Evolutionary conservation across 805 yeast species (phyloP), one percentile per base, ranked within the genome.

Genomic region (Pichia nanzhaoensis): DNA sequence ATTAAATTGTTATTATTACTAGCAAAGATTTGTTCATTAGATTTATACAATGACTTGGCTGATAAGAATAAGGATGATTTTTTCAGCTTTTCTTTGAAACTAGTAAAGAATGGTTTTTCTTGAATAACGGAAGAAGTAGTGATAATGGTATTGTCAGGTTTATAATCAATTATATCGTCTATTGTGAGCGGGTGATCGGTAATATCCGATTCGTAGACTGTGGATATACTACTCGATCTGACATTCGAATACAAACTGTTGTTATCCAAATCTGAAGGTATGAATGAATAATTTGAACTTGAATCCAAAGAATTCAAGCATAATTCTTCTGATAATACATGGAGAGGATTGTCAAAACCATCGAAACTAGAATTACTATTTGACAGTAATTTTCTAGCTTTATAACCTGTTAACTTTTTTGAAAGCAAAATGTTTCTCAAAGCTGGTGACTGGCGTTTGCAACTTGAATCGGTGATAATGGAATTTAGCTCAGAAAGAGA

Each of bases 171-270:
- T 14, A 37, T 22, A 37, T 37, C 22, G 18, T 32, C 17, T 16
- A 24, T 20, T 39, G 21, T 12, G 14, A 37, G 14, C 8, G 42
- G 35, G 17, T 39, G 42, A 5, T 5, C n/a, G 30, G 24, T 19
- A 12, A 31, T n/a, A 22, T 30, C 19, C 18, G 14, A 18, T 27
- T 34, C 30, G 9, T 18, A 21, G 3, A 17, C 18, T 3, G 32
- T 22, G 16, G 45, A 42, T 18, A 36, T 42, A 2, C 16, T 37
- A 20, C 34, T 19, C 10, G 35, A 21, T 10, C 16, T n/a, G 18
- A 14, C n/a, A 38, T 38, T 38, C 7, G 41, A 38, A 27, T 38
- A 38, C 3, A 38, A 10, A 38, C 41, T 38, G 27, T 27, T 27
- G 17, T 5, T 38, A 16, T 39, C 42, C 10, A 21, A n/a, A 39